Conservation (phyloP, 1,284 basidiomycete species). For the Earliella scabrosa region DNA sequence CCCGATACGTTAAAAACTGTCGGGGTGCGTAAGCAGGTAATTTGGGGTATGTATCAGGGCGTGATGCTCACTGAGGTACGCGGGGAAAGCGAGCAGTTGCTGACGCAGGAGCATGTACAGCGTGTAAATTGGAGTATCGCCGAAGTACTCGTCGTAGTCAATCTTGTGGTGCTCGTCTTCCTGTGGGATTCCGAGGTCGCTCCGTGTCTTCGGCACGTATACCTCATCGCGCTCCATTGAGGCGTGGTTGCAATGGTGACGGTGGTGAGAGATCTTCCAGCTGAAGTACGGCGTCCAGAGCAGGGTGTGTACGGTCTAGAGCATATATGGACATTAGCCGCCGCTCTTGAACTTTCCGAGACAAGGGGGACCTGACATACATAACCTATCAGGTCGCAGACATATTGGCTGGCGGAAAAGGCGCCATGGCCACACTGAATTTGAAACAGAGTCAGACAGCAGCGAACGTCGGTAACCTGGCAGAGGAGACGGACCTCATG, state of each 20-base stretch:
- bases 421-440: constrained; percentile 37
- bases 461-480: background rate
- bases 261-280: constrained; percentile 45
- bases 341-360: background rate
- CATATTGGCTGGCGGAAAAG: constrained; percentile 30
- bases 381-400: constrained; percentile 38
- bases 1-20: constrained; percentile 66
- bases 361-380: constrained; percentile 37
- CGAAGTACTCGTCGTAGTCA: constrained; percentile 59
- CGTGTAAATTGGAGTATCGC: constrained; percentile 64
- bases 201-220: constrained; percentile 60
- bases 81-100: constrained; percentile 78
- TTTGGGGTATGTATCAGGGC: background rate
- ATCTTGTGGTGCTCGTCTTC: constrained; percentile 36
- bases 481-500: constrained; percentile 47
- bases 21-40: background rate
- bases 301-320: constrained; percentile 34
- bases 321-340: constrained; percentile 3
- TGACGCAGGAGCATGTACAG: constrained; percentile 55
- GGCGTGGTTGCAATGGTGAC: constrained; percentile 42
- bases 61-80: constrained; percentile 58
- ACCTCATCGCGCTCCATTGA: constrained; percentile 63
- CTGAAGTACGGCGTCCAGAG: constrained; percentile 46
- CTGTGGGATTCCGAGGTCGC: constrained; percentile 52
- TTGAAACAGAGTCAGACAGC: background rate